Evolutionary conservation across 306 rosid species (phyloP), one percentile per base, ranked within the genome.

Genomic region (Canavalia ensiformis): DNA sequence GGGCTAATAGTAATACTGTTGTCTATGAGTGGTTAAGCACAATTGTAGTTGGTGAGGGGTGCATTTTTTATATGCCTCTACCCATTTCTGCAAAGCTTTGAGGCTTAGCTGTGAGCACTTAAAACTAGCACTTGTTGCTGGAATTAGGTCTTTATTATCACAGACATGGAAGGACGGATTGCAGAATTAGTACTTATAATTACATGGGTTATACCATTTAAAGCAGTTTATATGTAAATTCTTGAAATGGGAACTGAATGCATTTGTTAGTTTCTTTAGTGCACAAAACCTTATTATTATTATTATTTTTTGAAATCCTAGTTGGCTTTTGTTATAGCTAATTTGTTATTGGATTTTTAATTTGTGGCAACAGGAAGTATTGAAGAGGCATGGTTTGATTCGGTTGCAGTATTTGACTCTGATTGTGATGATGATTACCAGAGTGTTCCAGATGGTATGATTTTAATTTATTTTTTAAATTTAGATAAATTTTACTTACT

Each of bases 381-480:
- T 63, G 98, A 88, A 5, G 98, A 95, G 47, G 80, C 91, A 42
- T 96, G 98, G 98, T 96, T 89, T 84, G 99, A 96, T 88, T 82
- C 99, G 10, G 69, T 51, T 75, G 85, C 91, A 10, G 58, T 58
- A 65, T 89, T 96, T 39, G 99, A 93, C 68, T 96, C 98, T 1
- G 99, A 95, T 71, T 87, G 97, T 30, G 99, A 96, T 42, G 99
- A 96, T 60, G 99, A 96, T 59, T 93, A 81, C 84, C 94, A 79
- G 51, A 96, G 99, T 86, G 89, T 92, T 84, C 90, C 88, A 10
- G 97, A 93, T 76, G 99, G 99, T 96, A 90, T 51, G 59, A 2
- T 80, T 68, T 68, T 67, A 1, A 0, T 60, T 10, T 41, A 49
- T 46, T 54, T 31, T 79, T 51, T 50, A 72, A 41, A 29, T 47